Base-by-base conservation (phyloP, 2,329 filamentous ascomycete species). In the Colletotrichum spinosum region DNA sequence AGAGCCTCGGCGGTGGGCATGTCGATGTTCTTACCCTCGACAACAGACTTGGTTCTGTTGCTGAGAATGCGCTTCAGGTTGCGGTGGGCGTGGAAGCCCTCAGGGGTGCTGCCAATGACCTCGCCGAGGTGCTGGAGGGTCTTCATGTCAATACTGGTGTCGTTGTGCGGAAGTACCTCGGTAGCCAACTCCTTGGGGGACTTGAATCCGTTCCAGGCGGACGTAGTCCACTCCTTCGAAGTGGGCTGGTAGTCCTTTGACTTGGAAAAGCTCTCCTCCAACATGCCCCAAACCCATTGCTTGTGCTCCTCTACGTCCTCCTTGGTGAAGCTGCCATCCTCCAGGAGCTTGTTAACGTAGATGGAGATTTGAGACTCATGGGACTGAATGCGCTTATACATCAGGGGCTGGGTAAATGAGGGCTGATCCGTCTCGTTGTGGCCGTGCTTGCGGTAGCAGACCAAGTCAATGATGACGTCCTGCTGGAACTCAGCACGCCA, bases 351-450 rank as follows among this genome's bases (percentile, higher is more conserved):
- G 75, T 97, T 88, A 71, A 96, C 88, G 77, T 99, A 99, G 74
- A 93, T 92, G 76, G 97, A 91, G 65, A 99, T 90, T 77, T 96
- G 92, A 50, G 91, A 89, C 69, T 91, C 87, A 78, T 98, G 93
- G 66, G 90, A 86, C 71, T 90, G 88, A 76, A 99, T 98, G 75
- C 92, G 92, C 90, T 98, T 97, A 88, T 99, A 99, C 96, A 99
- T 99, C 72, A 97, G 84, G 45, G 96, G 96, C 79, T 99, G 96
- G n/a, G 96, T 99, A 86, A 99, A 99, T 45, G 95, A 97, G 52
- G 96, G 96, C 85, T 99, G 96, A 77, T 99, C 96, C 10, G 96
- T 99, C 85, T 99, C 96, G 83, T 99, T 99, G 89, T 99, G 96
- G 68, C 96, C 96, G 79, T 97, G 90, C 84, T 98, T 99, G 76